Evolutionary conservation across 73 alveolate genomes (phyloP).

Genomic region (Symbiodinium natans): DNA sequence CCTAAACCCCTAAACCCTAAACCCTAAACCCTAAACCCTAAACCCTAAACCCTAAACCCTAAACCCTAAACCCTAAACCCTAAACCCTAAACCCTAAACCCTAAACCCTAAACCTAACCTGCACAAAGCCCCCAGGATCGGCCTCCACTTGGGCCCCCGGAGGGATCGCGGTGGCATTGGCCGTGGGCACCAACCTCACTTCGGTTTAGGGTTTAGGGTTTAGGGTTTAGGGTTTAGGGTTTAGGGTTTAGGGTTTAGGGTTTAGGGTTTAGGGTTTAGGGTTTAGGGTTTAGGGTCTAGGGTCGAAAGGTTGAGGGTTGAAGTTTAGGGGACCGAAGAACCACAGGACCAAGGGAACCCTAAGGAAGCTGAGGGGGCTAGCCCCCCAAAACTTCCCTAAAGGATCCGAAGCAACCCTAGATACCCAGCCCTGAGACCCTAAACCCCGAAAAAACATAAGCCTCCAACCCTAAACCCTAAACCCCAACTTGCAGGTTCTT

Average conservation of each 20-base stretch:
- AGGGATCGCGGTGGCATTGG: not conserved
- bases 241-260: constrained; percentile 1
- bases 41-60: not conserved
- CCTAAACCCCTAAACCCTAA: not conserved
- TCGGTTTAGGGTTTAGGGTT: not conserved
- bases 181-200: not conserved
- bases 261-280: not conserved
- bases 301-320: not conserved
- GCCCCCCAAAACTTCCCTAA: no score
- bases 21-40: no score
- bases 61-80: not conserved
- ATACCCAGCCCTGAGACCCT: no score
- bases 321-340: no score
- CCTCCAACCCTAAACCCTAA: no score
- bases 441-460: no score
- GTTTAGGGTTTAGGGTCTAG: not conserved
- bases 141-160: not conserved
- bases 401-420: no score
- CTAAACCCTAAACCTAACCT: not conserved
- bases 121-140: not conserved
- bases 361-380: no score
- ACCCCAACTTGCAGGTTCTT: no score
- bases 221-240: not conserved
- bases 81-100: not conserved
- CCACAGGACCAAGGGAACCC: no score